These are phyloP conservation scores for Alternaria conjuncta DNA, from an alignment of 2,329 filamentous ascomycete species.

Conservation along the genomic window DNA sequence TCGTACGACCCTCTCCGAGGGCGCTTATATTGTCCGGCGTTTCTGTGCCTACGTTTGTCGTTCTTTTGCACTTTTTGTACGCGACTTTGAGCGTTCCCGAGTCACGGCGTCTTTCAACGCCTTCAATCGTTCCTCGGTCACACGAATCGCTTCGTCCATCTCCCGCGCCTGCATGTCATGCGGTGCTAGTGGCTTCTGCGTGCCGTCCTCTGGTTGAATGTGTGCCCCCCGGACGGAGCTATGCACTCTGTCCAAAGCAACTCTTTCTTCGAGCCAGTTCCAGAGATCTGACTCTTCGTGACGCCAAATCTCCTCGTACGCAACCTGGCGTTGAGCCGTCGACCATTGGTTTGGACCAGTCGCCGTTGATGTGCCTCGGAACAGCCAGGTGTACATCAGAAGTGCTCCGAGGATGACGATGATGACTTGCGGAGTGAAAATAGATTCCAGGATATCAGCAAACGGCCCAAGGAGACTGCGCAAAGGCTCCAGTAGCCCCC, in stretches of 20 bases:
- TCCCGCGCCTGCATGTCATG: slow-evolving; percentile 72
- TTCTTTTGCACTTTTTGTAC: slow-evolving; percentile 29
- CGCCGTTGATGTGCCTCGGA: slow-evolving; percentile 41
- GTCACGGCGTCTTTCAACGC: slow-evolving; percentile 74
- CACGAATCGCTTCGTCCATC: slow-evolving; percentile 78
- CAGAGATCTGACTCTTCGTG: slow-evolving; percentile 87
- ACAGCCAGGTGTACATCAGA: slow-evolving; percentile 42
- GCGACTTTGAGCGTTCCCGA: slow-evolving; percentile 29
- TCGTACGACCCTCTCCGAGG: background rate
- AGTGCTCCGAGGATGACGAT: slow-evolving; percentile 74
- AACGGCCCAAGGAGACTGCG: slow-evolving; percentile 73
- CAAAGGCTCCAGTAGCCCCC: slow-evolving; percentile 84
- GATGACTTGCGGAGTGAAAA: slow-evolving; percentile 78
- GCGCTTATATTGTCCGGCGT: background rate
- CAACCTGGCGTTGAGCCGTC: slow-evolving; percentile 72
- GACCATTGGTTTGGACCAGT: slow-evolving; percentile 42
- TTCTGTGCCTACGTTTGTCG: slow-evolving; percentile 14
- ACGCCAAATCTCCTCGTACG: slow-evolving; percentile 93
- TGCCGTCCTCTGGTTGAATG: slow-evolving; percentile 44
- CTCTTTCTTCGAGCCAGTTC: slow-evolving; percentile 90
- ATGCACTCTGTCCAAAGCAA: slow-evolving; percentile 68
- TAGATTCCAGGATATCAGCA: slow-evolving; percentile 69
- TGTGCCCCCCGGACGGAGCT: slow-evolving; percentile 28
- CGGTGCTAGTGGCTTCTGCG: slow-evolving; percentile 58
- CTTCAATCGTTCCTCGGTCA: slow-evolving; percentile 84